Conservation (phyloP, 495 filamentous ascomycete genomes). For the Astrothelium macrocarpum region DNA sequence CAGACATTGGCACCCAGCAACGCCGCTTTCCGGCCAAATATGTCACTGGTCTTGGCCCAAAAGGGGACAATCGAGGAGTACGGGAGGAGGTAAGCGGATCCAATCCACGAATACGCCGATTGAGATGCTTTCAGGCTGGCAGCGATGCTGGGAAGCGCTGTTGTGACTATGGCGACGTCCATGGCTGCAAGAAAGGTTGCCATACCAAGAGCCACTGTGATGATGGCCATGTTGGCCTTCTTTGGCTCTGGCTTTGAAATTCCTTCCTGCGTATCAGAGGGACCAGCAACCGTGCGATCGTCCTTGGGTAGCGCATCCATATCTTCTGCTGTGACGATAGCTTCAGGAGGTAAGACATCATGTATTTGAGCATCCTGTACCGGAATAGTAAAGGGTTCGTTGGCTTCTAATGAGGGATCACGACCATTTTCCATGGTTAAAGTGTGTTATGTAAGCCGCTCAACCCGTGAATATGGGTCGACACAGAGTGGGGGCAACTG, state of each 20-base stretch:
- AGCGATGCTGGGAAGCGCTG: constrained; percentile 23
- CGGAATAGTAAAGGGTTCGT: not conserved
- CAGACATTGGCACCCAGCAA: constrained; percentile 22
- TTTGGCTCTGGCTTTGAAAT: not conserved
- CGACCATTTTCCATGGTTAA: not conserved
- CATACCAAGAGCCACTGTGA: not conserved
- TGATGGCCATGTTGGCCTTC: not conserved
- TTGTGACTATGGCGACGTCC: constrained; percentile 21
- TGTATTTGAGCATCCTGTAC: not conserved
- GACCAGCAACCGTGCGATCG: not conserved
- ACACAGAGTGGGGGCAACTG: too few relatives aligned
- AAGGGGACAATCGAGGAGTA: constrained; percentile 17
- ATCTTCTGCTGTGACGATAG: not conserved
- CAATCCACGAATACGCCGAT: constrained; percentile 21
- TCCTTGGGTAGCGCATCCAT: not conserved
- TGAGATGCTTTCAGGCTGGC: constrained; percentile 16
- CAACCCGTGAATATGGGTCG: not conserved
- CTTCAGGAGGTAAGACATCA: not conserved
- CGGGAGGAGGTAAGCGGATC: constrained; percentile 20
- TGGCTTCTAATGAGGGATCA: not conserved
- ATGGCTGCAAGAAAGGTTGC: constrained; percentile 21
- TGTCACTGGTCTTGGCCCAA: constrained; percentile 24
- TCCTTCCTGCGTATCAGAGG: not conserved
- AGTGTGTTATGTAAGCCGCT: not conserved
- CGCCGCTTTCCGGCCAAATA: constrained; percentile 26